Evolutionary conservation across 345 rosid genomes (phyloP).

Genomic region (Chamaenerion angustifolium): DNA sequence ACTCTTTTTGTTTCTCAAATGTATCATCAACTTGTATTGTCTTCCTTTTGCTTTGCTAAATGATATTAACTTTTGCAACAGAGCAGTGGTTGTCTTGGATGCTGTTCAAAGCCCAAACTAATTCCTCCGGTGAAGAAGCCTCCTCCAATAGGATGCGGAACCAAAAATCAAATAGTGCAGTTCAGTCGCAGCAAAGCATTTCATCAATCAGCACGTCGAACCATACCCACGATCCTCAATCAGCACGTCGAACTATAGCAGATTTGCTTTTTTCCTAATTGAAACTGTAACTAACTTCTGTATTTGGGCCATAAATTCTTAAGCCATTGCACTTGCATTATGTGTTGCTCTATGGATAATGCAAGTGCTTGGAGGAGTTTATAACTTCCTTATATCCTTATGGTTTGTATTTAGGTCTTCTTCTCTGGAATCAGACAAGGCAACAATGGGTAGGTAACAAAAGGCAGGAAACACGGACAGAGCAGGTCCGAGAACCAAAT

Average conservation of each 20-base stretch:
- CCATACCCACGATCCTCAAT: constrained; percentile 28
- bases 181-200: constrained; percentile 60
- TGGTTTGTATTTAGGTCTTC: constrained; percentile 34
- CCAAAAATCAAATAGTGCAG: constrained; percentile 19
- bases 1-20: constrained; percentile 12
- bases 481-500: constrained; percentile 32
- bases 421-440: constrained; percentile 76
- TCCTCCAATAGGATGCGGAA: constrained; percentile 14
- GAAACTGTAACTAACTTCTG: too few species aligned
- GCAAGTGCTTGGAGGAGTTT: too few species aligned
- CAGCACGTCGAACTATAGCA: constrained; percentile 3
- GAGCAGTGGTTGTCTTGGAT: constrained; percentile 83
- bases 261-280: too few species aligned
- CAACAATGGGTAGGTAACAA: constrained; percentile 63
- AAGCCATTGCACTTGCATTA: too few species aligned
- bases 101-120: constrained; percentile 31
- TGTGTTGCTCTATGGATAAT: too few species aligned
- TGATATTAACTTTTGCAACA: constrained; percentile 43
- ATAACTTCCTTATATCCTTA: too few species aligned
- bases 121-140: too few species aligned
- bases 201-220: constrained; percentile 43
- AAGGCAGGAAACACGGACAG: constrained; percentile 16
- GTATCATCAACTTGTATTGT: constrained; percentile 9
- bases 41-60: not conserved
- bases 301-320: too few species aligned